These are phyloP conservation scores for Schrenkiella parvula DNA, from an alignment of 345 rosid genomes.

Conservation along the genomic window DNA sequence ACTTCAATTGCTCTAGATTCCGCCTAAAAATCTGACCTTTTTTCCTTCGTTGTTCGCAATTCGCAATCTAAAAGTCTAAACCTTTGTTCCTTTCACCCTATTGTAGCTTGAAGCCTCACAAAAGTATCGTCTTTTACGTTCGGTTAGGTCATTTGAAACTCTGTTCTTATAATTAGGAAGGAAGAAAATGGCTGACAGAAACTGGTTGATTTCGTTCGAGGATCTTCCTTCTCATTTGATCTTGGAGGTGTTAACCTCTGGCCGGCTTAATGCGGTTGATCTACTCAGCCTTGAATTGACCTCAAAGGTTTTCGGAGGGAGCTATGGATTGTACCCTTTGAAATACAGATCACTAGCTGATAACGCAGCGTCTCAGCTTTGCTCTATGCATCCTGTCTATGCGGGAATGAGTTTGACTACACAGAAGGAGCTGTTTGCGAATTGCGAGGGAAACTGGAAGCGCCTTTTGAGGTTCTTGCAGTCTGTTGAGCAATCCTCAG, in stretches of 20 bases:
- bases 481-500: slow-evolving; percentile 70
- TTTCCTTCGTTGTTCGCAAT: not conserved
- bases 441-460: slow-evolving; percentile 86
- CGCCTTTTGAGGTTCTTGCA: slow-evolving; percentile 86
- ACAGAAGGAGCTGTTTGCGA: slow-evolving; percentile 63
- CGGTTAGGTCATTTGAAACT: slow-evolving; percentile 13
- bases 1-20: slow-evolving; percentile 72
- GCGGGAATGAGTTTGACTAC: slow-evolving; percentile 45
- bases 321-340: slow-evolving; percentile 54
- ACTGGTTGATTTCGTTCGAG: slow-evolving; percentile 50
- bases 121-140: slow-evolving; percentile 7
- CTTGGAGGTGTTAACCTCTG: slow-evolving; percentile 69
- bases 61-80: not conserved
- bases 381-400: slow-evolving; percentile 48
- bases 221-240: slow-evolving; percentile 90
- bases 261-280: slow-evolving; percentile 65
- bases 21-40: slow-evolving; percentile 70
- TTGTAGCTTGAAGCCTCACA: not conserved
- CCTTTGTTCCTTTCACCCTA: slow-evolving; percentile 2
- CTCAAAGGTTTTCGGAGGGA: slow-evolving; percentile 68
- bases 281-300: slow-evolving; percentile 72
- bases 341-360: slow-evolving; percentile 79
- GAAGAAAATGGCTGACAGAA: slow-evolving; percentile 63
- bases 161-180: slow-evolving; percentile 3
- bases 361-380: slow-evolving; percentile 77